phyloP scores from a whole-genome alignment of 1,284 basidiomycete genomes.

The Retiboletus flavoniger region DNA sequence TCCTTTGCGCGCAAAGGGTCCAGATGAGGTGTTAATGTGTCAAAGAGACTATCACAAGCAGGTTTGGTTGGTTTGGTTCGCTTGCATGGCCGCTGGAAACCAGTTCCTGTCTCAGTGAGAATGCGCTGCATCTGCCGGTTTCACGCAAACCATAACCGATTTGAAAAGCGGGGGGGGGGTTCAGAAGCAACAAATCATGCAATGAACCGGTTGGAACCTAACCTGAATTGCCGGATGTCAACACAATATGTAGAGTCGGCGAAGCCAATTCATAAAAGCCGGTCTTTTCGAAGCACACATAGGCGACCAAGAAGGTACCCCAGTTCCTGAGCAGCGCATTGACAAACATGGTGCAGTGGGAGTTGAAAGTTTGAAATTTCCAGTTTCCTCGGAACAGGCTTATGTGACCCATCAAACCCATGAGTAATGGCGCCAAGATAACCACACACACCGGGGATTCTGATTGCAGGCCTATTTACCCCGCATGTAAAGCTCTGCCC shows the following conservation, averaged over 20 bases:
- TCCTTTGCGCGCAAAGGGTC: not conserved
- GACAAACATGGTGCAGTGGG: constrained; percentile 17
- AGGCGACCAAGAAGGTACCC: constrained; percentile 24
- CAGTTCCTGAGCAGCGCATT: constrained; percentile 29
- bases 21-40: not conserved
- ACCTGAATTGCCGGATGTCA: constrained; percentile 10
- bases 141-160: not conserved
- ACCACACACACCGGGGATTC: constrained; percentile 5
- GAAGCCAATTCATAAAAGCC: constrained; percentile 3
- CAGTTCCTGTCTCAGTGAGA: constrained; percentile 4
- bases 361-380: constrained; percentile 8
- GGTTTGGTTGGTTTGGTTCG: not conserved
- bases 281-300: constrained; percentile 2
- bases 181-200: not conserved
- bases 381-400: constrained; percentile 15
- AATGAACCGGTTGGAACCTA: constrained; percentile 5
- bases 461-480: constrained; percentile 15
- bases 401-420: constrained; percentile 9
- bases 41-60: not conserved
- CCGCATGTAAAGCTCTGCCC: constrained; percentile 12
- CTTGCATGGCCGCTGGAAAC: constrained; percentile 17
- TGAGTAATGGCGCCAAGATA: constrained; percentile 22
- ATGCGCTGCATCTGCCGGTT: not conserved
- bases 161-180: constrained; percentile 1
- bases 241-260: not conserved